Percentiles rank a stretch among this genome's conserved stretches.
These are phyloP conservation scores for Neonectria punicea DNA, from an alignment of 2,329 filamentous ascomycete genomes.

Conservation along the genomic window DNA sequence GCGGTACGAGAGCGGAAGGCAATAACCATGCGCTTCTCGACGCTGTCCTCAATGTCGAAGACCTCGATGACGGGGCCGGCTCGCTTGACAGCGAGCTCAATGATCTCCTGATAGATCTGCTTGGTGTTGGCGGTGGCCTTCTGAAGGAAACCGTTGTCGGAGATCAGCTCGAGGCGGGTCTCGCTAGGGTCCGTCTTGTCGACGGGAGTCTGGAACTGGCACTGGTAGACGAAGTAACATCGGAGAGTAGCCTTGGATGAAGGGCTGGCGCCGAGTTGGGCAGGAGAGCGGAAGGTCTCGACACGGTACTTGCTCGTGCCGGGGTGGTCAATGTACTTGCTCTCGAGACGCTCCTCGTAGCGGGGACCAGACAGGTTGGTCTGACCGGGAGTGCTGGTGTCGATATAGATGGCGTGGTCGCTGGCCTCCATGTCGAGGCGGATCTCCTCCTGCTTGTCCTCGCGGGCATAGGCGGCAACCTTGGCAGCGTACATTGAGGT, in stretches of 20 bases:
- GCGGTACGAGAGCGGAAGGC: conserved; percentile 95
- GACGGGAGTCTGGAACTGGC: conserved; percentile 81
- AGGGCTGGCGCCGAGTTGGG: conserved; percentile 74
- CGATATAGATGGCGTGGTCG: conserved; percentile 98
- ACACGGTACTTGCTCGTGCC: conserved; percentile 84
- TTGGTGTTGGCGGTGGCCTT: conserved; percentile 98
- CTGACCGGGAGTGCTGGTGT: conserved; percentile 91
- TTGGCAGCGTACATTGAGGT: conserved; percentile 97
- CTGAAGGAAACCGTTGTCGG: conserved; percentile 91
- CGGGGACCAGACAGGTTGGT: conserved; percentile 81
- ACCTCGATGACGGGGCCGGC: conserved; percentile 97
- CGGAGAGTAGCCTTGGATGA: conserved; percentile 84
- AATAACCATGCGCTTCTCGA: conserved; percentile 93
- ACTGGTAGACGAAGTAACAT: conserved; percentile 99
- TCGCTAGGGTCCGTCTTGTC: conserved; percentile 79
- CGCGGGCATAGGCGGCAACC: conserved; percentile 89
- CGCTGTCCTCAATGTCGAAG: conserved; percentile 91
- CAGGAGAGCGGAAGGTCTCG: conserved; percentile 95
- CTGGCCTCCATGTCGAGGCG: conserved; percentile 92
- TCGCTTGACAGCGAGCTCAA: conserved; percentile 83
- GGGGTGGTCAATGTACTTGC: conserved; percentile 91
- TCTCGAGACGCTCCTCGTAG: conserved; percentile 93
- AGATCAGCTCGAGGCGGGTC: conserved; percentile 90
- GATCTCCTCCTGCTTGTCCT: conserved; percentile 95
- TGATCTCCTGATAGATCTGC: conserved; percentile 93